Evolutionary conservation across 2,329 filamentous ascomycete species (phyloP).

Genomic region (Byssoonygena ceratinophila): DNA sequence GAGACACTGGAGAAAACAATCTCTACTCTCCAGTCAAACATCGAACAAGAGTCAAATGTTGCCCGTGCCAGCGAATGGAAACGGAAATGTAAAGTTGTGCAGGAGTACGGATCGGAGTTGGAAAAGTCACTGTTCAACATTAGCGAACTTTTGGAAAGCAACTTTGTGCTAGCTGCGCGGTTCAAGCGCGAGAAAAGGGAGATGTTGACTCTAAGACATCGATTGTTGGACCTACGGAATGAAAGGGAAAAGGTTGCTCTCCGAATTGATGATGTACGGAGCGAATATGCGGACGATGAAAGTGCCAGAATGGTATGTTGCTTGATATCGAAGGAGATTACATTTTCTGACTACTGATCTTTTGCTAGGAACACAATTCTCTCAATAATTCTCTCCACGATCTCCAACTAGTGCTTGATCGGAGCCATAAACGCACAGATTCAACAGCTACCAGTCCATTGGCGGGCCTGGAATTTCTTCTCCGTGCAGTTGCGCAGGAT

Average conservation of each 20-base stretch:
- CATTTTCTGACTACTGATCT: no score
- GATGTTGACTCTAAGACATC: slow-evolving; percentile 37
- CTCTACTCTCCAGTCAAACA: slow-evolving; percentile 33
- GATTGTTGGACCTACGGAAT: slow-evolving; percentile 40
- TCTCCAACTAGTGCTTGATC: slow-evolving; percentile 34
- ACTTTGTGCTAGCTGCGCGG: slow-evolving; percentile 38
- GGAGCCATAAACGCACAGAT: slow-evolving; percentile 24
- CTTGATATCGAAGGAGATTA: no score
- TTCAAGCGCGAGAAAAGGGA: slow-evolving; percentile 37
- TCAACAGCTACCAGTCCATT: slow-evolving; percentile 18
- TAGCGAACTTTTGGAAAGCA: slow-evolving; percentile 43
- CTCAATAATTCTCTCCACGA: slow-evolving; percentile 36
- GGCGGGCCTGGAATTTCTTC: slow-evolving; percentile 34
- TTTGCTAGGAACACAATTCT: slow-evolving; percentile 27
- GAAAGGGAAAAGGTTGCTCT: slow-evolving; percentile 42
- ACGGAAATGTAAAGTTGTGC: slow-evolving; percentile 39
- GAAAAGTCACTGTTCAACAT: slow-evolving; percentile 42
- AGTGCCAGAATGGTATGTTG: slow-evolving; percentile 28
- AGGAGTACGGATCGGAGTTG: slow-evolving; percentile 40
- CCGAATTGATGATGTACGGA: slow-evolving; percentile 41
- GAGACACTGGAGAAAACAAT: slow-evolving; percentile 41
- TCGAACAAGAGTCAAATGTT: slow-evolving; percentile 32
- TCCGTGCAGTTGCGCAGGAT: slow-evolving; percentile 33
- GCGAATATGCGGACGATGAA: slow-evolving; percentile 33
- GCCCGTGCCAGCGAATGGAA: slow-evolving; percentile 33